Evolutionary conservation across 306 rosid species (phyloP), one percentile per base, ranked within the genome.

Genomic region (Cicer bijugum): DNA sequence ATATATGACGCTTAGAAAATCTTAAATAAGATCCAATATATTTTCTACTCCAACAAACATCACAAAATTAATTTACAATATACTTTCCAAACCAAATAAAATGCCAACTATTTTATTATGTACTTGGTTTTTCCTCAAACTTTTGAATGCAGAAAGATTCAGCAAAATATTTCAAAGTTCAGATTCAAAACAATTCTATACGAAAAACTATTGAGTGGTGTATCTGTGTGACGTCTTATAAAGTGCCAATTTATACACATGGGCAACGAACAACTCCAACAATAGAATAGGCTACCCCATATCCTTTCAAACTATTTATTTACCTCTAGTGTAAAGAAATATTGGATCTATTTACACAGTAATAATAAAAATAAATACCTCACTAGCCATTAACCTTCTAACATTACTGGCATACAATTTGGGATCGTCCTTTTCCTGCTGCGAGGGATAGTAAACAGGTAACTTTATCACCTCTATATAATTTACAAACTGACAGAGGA

Each of bases 401-500:
- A 91, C 87, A 62, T 91, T 95, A 76, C 57, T 71, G 5, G 97
- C 92, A 50, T 82, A 95, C 50, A 90, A 79, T 80, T 86, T 95
- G 43, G 97, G 92, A 60, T 95, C 96, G 78, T 95, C 93, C 88
- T 80, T 90, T 83, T 91, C 99, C 86, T 91, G 90, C 67, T 86
- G 86, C 11, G 95, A 82, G 69, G 99, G 97, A 78, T 80, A 51
- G 80, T 90, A 91, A 57, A 87, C 73, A 15, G 97, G 99, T 75
- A 95, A 85, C 61, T 79, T 73, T 56, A 57, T 72, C 82, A 89
- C 97, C 85, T 95, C 99, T 77, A 91, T 75, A 80, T 87, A 67
- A 84, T 91, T 95, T 48, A 87, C 95, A 87, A 95, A 95, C 73
- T 95, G 97, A 80, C 97, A 95, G 7, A 95, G 88, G 80, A 95